Conservation (phyloP, 768 basidiomycete genomes). For the Russula emetica region DNA sequence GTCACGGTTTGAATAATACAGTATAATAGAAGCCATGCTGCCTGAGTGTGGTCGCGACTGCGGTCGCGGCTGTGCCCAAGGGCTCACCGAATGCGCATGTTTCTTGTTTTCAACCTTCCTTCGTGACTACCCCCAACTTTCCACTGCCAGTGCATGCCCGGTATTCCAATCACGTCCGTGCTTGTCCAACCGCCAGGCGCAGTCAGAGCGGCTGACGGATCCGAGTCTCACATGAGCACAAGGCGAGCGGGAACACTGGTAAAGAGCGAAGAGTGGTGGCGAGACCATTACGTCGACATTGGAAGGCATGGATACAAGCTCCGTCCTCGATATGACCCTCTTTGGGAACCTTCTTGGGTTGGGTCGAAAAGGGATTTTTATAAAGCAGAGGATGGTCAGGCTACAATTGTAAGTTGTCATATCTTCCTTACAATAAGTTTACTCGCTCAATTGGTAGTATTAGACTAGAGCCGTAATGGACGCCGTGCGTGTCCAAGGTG, state of each 20-base stretch:
- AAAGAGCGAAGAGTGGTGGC: slow-evolving; percentile 18
- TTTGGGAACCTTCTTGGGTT: slow-evolving; percentile 20
- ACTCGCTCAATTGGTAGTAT: background rate
- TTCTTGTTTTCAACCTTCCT: background rate
- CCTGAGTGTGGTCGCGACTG: no score
- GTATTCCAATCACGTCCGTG: background rate
- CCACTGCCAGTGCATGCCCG: background rate
- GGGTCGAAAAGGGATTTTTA: slow-evolving; percentile 10
- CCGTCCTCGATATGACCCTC: slow-evolving; percentile 21
- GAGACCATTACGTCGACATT: slow-evolving; percentile 9
- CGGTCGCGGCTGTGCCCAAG: background rate
- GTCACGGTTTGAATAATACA: no score
- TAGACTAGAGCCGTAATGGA: slow-evolving; percentile 25
- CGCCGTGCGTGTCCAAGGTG: slow-evolving; percentile 9
- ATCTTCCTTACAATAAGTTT: background rate
- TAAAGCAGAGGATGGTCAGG: slow-evolving; percentile 16
- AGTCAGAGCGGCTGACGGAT: background rate
- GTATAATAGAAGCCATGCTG: no score
- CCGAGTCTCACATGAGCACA: background rate
- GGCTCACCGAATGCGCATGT: no score
- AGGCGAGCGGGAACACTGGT: slow-evolving; percentile 15
- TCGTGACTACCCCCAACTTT: background rate
- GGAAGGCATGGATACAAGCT: slow-evolving; percentile 16
- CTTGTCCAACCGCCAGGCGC: background rate
- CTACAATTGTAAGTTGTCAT: slow-evolving; percentile 11